A percentile compares a stretch with the other conserved stretches of the same genome.
phyloP scores from a whole-genome alignment of 805 yeast genomes.

The Metschnikowia aberdeeniae region DNA sequence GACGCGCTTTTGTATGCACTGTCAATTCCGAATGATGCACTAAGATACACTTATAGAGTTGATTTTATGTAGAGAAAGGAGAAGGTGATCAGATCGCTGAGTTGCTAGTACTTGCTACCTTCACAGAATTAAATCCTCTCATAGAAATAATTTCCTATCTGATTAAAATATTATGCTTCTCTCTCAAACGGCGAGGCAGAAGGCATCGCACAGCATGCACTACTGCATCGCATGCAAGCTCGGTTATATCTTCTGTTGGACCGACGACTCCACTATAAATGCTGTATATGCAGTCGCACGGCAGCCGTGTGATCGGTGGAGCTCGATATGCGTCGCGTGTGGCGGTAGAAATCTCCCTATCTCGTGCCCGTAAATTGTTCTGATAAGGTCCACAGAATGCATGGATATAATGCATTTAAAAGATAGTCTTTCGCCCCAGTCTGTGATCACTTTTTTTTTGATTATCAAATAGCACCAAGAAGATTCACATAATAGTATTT shows the following conservation, averaged over 20 bases:
- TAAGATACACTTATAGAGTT: too few species aligned
- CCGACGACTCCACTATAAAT: neutral
- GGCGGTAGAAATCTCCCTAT: neutral
- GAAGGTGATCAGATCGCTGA: too few species aligned
- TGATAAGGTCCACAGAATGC: constrained; percentile 6
- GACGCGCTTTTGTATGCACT: too few species aligned
- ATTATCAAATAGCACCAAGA: neutral
- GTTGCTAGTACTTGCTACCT: too few species aligned
- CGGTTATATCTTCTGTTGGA: constrained; percentile 2
- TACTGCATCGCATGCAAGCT: neutral
- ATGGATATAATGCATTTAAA: constrained; percentile 1
- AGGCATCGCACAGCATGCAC: neutral
- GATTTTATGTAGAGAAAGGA: too few species aligned
- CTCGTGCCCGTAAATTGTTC: constrained; percentile 3
- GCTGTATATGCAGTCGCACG: constrained; percentile 1
- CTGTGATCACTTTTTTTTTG: neutral
- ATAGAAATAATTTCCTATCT: neutral
- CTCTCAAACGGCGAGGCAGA: neutral
- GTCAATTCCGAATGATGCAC: too few species aligned
- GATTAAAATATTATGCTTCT: neutral
- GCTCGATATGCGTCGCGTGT: neutral
- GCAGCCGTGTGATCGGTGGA: constrained; percentile 3
- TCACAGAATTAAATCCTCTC: too few species aligned
- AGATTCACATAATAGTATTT: neutral
- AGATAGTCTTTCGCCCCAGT: neutral